Conservation (phyloP, 2,329 filamentous ascomycete species). For the Claviceps digitariae region DNA sequence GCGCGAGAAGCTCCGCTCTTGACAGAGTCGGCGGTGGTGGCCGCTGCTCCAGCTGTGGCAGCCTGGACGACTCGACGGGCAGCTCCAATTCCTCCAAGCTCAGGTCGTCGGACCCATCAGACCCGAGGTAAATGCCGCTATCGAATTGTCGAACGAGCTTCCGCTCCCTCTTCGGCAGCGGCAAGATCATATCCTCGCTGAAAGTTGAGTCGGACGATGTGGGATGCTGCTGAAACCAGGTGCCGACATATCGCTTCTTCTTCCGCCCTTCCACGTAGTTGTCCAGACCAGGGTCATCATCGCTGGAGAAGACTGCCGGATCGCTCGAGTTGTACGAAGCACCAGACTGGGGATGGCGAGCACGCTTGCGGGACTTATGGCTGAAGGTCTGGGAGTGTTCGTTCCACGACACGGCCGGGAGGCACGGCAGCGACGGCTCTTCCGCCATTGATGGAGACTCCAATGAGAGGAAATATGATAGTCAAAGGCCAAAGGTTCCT, state of each 20-base stretch:
- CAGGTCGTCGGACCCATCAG: conserved; percentile 35
- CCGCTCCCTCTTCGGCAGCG: conserved; percentile 29
- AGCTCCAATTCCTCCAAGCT: conserved; percentile 17
- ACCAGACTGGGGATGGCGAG: conserved; percentile 15
- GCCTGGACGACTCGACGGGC: conserved; percentile 19
- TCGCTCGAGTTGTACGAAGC: conserved; percentile 50
- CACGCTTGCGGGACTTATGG: conserved; percentile 27
- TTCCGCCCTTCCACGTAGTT: conserved; percentile 45
- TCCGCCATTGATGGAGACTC: conserved; percentile 21
- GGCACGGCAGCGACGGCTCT: conserved; percentile 26
- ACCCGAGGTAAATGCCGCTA: conserved; percentile 57
- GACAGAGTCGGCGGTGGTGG: conserved; percentile 18
- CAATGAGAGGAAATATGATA: background rate
- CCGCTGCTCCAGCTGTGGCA: conserved; percentile 24
- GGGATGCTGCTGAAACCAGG: conserved; percentile 53
- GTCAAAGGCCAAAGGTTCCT: too few species aligned
- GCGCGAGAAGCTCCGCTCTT: conserved; percentile 30
- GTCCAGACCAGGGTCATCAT: conserved; percentile 54
- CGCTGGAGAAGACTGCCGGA: conserved; percentile 57
- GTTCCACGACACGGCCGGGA: conserved; percentile 26
- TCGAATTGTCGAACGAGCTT: conserved; percentile 47
- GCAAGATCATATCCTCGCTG: conserved; percentile 22
- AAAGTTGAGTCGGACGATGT: conserved; percentile 35
- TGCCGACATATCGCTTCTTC: conserved; percentile 51
- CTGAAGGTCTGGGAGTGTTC: conserved; percentile 25